Evolutionary conservation across 495 filamentous ascomycete species (phyloP).

Genomic region (Trypethelium eluteriae): DNA sequence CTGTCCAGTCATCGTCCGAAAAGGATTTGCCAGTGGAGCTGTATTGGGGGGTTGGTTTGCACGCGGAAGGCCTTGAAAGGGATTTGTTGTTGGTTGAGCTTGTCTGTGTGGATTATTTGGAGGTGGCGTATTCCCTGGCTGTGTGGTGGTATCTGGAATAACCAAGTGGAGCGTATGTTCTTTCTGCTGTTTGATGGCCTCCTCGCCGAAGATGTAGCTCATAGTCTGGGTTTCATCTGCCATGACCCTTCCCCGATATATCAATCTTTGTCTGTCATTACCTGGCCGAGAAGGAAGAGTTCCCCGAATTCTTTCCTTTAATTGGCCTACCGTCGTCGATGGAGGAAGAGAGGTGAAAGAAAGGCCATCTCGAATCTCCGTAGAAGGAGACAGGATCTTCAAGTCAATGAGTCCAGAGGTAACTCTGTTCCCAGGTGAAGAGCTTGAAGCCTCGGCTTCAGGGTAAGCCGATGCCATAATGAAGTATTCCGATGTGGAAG

Average conservation of each 20-base stretch:
- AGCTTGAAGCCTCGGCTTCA: background rate
- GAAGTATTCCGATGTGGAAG: background rate
- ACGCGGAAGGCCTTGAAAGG: background rate
- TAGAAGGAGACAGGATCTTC: slow-evolving; percentile 33
- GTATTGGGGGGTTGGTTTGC: background rate
- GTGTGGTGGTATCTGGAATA: background rate
- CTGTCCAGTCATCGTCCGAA: background rate
- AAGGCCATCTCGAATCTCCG: slow-evolving; percentile 28
- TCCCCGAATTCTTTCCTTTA: slow-evolving; percentile 32
- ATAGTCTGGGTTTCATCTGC: slow-evolving; percentile 33
- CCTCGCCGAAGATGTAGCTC: slow-evolving; percentile 26
- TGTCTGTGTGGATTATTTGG: background rate
- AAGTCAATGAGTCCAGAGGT: slow-evolving; percentile 20
- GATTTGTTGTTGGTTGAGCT: background rate
- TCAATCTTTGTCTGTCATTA: slow-evolving; percentile 36
- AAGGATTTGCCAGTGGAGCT: background rate
- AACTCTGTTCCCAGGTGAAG: background rate
- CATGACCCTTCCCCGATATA: slow-evolving; percentile 36
- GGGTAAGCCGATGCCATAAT: background rate
- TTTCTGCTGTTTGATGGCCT: slow-evolving; percentile 14
- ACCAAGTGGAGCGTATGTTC: slow-evolving; percentile 2
- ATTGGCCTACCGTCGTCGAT: slow-evolving; percentile 31
- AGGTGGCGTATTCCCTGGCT: background rate
- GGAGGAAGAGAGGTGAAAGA: slow-evolving; percentile 22
- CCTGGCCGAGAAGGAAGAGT: slow-evolving; percentile 28